Evolutionary conservation across 345 rosid genomes (phyloP), one percentile per base, ranked within the genome.

Genomic region (Corchorus capsularis): DNA sequence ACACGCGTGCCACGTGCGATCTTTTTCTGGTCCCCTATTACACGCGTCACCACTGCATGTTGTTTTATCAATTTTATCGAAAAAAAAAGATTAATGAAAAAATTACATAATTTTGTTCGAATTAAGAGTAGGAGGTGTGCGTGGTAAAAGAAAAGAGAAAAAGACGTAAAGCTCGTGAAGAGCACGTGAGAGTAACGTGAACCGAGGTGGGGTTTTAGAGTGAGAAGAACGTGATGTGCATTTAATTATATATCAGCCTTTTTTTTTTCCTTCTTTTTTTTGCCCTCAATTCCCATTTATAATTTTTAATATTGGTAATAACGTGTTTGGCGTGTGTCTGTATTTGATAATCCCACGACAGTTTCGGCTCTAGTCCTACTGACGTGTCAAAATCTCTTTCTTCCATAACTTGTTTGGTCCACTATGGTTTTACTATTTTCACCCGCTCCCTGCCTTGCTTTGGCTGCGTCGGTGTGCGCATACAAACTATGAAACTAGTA

Each of bases 171-270:
- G 49, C 81, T 63, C 82, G 84, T 79, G 85, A 82, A 65, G 37
- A 66, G 73, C 88, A 78, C 78, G 81, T 82, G 85, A 78, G 16
- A 14, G 59, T 15, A 39, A 63, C 76, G 84, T 53, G 80, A 71
- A 63, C 39, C 56, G 71, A 72, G 72, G 64, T 16, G 39, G 63
- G 43, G 52, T 4, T 17, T 11, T 14, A 54, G 54, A 3, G 47
- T 41, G 81, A 77, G 79, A 69, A 82, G 79, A 80, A 79, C 81
- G 84, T 80, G 84, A 82, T 16, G 19, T 4, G 76, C 71, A 81
- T 76, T 79, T 46, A 84, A 75, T 78, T 37, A 78, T 37, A 78
- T 52, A 53, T 66, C 17, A 8, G 5, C 27, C 10, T 19, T 56
- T 61, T 35, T 69, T 49, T 69, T 9, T 4, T 1, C 27, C 27